Evolutionary conservation across 1,284 basidiomycete genomes (phyloP).

Genomic region (Ganoderma sinense): DNA sequence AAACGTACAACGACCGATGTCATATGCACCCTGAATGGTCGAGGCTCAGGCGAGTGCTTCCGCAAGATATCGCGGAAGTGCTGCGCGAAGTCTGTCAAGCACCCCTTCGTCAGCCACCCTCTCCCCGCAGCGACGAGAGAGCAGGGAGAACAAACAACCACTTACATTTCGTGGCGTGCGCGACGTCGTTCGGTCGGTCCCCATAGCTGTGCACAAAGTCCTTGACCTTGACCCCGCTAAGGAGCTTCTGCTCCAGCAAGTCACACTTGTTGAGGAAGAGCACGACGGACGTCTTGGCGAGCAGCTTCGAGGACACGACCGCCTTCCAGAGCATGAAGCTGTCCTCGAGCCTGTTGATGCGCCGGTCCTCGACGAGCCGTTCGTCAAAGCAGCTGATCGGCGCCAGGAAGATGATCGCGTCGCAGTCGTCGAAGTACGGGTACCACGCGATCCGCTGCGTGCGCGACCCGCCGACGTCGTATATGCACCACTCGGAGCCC

Average conservation of each 20-base stretch:
- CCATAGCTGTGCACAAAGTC: slow-evolving; percentile 59
- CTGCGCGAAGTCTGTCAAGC: slow-evolving; percentile 44
- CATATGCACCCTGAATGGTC: slow-evolving; percentile 74
- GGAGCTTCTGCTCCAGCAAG: slow-evolving; percentile 70
- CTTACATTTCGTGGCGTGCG: slow-evolving; percentile 47
- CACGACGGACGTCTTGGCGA: slow-evolving; percentile 47
- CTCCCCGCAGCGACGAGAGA: background rate
- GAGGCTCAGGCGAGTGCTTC: slow-evolving; percentile 50
- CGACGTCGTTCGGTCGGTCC: slow-evolving; percentile 44
- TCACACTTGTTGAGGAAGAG: slow-evolving; percentile 55
- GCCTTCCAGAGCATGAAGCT: slow-evolving; percentile 50
- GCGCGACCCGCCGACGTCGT: slow-evolving; percentile 77
- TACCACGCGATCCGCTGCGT: slow-evolving; percentile 56
- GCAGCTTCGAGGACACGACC: slow-evolving; percentile 47
- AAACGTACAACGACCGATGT: slow-evolving; percentile 75
- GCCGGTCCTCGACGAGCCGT: slow-evolving; percentile 49
- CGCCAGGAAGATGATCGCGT: slow-evolving; percentile 52
- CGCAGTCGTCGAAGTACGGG: slow-evolving; percentile 51
- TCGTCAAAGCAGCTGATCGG: slow-evolving; percentile 53
- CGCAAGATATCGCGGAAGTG: slow-evolving; percentile 51
- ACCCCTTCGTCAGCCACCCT: background rate
- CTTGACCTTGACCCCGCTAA: slow-evolving; percentile 62
- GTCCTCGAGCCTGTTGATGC: slow-evolving; percentile 53
- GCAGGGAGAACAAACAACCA: background rate
- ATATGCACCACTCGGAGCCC: slow-evolving; percentile 57